Evolutionary conservation across 768 basidiomycete genomes (phyloP).

Genomic region (Pleurotus djamor): DNA sequence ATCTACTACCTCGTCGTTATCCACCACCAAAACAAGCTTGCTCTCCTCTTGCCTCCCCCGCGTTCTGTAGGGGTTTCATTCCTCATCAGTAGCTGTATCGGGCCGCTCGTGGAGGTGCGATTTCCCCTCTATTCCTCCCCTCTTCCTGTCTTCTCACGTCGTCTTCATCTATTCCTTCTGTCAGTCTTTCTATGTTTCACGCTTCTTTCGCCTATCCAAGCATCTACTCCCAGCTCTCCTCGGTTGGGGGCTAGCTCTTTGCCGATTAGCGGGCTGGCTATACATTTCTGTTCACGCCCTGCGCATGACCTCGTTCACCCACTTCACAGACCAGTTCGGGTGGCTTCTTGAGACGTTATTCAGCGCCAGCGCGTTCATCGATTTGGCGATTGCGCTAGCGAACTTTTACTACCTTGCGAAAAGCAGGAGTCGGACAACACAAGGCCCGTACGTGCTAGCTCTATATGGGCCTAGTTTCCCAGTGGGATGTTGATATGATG

Average conservation of each 20-base stretch:
- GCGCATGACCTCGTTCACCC: background rate
- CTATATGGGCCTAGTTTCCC: background rate
- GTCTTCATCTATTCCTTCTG: background rate
- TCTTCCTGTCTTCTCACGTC: background rate
- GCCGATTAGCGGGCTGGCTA: background rate
- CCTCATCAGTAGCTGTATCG: background rate
- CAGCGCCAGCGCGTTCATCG: background rate
- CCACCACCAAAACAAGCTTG: background rate
- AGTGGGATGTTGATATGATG: background rate
- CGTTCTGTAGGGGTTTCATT: background rate
- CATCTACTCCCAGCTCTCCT: background rate
- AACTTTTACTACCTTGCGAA: background rate
- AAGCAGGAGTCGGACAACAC: background rate
- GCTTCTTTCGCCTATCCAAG: background rate
- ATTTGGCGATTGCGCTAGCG: background rate
- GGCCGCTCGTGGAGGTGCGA: background rate
- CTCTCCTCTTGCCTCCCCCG: background rate
- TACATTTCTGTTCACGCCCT: background rate
- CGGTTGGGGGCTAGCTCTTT: background rate
- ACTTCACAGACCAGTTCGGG: background rate
- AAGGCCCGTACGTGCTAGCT: background rate
- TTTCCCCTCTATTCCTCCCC: background rate
- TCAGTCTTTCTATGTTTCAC: conserved; percentile 4
- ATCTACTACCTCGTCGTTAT: background rate
- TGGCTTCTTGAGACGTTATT: background rate